Conservation (phyloP, 139 green algal species). For the Micromonas pusilla region DNA sequence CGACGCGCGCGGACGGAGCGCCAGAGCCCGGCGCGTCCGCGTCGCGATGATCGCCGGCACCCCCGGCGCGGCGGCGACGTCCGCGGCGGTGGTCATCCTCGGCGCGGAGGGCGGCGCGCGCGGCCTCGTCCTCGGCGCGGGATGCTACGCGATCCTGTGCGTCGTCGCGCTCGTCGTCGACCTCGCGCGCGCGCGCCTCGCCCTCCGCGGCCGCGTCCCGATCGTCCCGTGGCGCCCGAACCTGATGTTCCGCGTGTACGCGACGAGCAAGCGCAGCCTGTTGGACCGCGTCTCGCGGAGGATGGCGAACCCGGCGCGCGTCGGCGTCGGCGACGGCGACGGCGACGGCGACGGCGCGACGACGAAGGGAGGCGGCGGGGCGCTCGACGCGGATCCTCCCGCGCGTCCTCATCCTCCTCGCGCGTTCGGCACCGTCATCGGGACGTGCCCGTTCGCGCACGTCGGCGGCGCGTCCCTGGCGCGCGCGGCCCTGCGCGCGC, state of each 20-base stretch:
- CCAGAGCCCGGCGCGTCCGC: too few species aligned
- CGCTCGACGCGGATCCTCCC: too few species aligned
- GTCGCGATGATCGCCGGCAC: not conserved
- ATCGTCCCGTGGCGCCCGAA: not conserved
- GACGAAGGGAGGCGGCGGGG: too few species aligned
- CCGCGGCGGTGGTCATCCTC: not conserved
- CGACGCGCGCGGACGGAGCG: too few species aligned
- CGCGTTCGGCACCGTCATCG: not conserved
- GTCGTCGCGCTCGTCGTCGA: not conserved
- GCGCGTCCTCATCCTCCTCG: not conserved
- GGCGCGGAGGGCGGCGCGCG: not conserved
- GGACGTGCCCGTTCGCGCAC: slow-evolving; percentile 18
- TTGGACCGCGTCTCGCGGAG: not conserved
- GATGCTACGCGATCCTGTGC: not conserved
- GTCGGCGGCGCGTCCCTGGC: not conserved
- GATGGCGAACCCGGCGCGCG: too few species aligned
- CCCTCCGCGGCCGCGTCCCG: not conserved
- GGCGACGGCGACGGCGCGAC: not conserved
- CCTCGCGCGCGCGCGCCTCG: not conserved
- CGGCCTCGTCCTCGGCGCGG: not conserved
- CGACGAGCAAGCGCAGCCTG: not conserved
- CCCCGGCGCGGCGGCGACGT: too few species aligned
- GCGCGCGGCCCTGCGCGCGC: not conserved
- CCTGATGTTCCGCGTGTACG: not conserved
- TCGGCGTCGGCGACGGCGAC: too few species aligned